phyloP scores from a whole-genome alignment of 306 rosid species.

The Corylus avellana region DNA sequence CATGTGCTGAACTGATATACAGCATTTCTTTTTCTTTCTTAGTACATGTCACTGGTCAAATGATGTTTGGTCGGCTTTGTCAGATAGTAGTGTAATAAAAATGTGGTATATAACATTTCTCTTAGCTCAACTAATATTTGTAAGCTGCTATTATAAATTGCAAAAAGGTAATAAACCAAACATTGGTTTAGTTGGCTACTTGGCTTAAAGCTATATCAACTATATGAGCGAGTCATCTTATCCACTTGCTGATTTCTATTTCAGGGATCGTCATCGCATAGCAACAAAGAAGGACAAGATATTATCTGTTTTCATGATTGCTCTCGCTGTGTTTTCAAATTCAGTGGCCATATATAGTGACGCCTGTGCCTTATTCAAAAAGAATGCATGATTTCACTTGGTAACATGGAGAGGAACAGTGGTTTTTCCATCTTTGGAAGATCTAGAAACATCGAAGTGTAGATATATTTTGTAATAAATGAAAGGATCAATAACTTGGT shows the following conservation, averaged over 20 bases:
- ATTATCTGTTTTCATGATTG: constrained; percentile 34
- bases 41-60: background rate
- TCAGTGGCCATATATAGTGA: constrained; percentile 60
- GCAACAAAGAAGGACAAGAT: constrained; percentile 32
- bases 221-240: background rate
- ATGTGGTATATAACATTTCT: too few species aligned
- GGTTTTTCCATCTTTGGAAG: background rate
- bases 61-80: background rate
- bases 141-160: background rate
- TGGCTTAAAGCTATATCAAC: background rate
- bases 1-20: background rate
- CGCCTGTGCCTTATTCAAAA: constrained; percentile 34
- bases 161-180: background rate
- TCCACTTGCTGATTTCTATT: background rate
- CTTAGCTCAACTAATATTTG: background rate
- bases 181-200: background rate
- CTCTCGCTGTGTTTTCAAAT: constrained; percentile 45
- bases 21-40: background rate
- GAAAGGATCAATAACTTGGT: background rate
- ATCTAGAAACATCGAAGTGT: background rate
- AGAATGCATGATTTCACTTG: constrained; percentile 23
- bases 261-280: constrained; percentile 33
- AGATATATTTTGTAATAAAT: background rate
- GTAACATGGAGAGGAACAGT: background rate
- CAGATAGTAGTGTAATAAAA: background rate